Conservation (phyloP, 2,329 filamentous ascomycete genomes). For the Paecilomyces dactylethromorphus region DNA sequence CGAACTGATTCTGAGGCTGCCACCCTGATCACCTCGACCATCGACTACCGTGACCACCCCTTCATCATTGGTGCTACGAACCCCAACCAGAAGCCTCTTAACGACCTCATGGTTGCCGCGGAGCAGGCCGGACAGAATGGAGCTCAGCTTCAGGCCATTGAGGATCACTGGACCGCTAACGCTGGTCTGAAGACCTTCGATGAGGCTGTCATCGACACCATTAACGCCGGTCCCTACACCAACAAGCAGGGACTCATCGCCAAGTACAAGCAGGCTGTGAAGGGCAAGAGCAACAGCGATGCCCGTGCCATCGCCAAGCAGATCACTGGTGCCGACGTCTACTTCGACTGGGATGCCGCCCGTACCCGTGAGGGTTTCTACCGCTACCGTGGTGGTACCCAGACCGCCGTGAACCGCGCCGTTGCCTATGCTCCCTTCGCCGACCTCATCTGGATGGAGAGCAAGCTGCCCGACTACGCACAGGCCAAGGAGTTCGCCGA, state of each 20-base stretch:
- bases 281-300: conserved; percentile 82
- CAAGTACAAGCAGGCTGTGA: conserved; percentile 60
- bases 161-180: conserved; percentile 77
- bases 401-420: conserved; percentile 84
- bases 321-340: conserved; percentile 71
- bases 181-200: conserved; percentile 83
- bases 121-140: conserved; percentile 77
- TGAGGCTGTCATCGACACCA: conserved; percentile 78
- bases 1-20: conserved; percentile 97
- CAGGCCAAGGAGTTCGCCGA: conserved; percentile 91
- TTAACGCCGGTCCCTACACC: conserved; percentile 57
- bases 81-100: conserved; percentile 71
- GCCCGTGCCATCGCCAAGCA: conserved; percentile 71
- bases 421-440: conserved; percentile 88
- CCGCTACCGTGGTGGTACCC: conserved; percentile 82
- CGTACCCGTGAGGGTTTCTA: conserved; percentile 94
- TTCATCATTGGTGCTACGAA: conserved; percentile 92
- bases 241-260: conserved; percentile 64
- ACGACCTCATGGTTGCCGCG: conserved; percentile 83
- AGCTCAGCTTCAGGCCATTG: conserved; percentile 76
- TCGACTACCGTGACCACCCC: conserved; percentile 88
- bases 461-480: conserved; percentile 82
- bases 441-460: conserved; percentile 99
- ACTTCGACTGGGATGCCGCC: conserved; percentile 93
- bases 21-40: conserved; percentile 92